Evolutionary conservation across 306 rosid genomes (phyloP).

Genomic region (Cucurbita ficifolia): DNA sequence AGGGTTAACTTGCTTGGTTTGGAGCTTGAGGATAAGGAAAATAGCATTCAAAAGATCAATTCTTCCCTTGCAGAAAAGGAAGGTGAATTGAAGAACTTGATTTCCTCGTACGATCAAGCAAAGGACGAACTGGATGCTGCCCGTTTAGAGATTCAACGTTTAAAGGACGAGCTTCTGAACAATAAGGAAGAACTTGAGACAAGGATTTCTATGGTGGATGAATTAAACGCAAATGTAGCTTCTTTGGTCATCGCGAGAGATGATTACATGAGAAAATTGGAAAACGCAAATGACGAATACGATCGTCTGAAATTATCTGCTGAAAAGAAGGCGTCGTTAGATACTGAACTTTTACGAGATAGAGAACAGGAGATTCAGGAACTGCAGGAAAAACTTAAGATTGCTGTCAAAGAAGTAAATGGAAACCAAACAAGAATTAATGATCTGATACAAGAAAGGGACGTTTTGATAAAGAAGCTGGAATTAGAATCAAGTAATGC

Average conservation of each 20-base stretch:
- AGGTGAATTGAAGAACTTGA: constrained; percentile 43
- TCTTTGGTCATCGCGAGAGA: constrained; percentile 35
- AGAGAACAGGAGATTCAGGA: constrained; percentile 39
- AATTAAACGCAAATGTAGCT: constrained; percentile 30
- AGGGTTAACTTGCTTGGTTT: constrained; percentile 34
- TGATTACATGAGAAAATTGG: constrained; percentile 30
- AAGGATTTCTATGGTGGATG: constrained; percentile 33
- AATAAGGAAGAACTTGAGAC: constrained; percentile 36
- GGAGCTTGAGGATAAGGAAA: constrained; percentile 48
- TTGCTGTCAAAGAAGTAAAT: constrained; percentile 21
- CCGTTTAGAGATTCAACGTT: constrained; percentile 34
- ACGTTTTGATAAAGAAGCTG: constrained; percentile 30
- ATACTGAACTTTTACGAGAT: constrained; percentile 45
- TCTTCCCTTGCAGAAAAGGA: constrained; percentile 59
- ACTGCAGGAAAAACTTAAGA: constrained; percentile 41
- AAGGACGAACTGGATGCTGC: constrained; percentile 35
- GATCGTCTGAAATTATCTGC: constrained; percentile 33
- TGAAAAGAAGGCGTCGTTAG: constrained; percentile 41
- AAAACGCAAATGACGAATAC: constrained; percentile 29
- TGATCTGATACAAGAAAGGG: constrained; percentile 45
- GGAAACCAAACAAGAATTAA: constrained; percentile 23
- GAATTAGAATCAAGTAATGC: constrained; percentile 30
- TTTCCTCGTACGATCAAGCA: constrained; percentile 25
- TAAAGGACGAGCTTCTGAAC: constrained; percentile 42
- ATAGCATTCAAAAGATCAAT: constrained; percentile 31